These are phyloP conservation scores for Periconia digitata DNA, from an alignment of 2,329 filamentous ascomycete species.

Conservation along the genomic window DNA sequence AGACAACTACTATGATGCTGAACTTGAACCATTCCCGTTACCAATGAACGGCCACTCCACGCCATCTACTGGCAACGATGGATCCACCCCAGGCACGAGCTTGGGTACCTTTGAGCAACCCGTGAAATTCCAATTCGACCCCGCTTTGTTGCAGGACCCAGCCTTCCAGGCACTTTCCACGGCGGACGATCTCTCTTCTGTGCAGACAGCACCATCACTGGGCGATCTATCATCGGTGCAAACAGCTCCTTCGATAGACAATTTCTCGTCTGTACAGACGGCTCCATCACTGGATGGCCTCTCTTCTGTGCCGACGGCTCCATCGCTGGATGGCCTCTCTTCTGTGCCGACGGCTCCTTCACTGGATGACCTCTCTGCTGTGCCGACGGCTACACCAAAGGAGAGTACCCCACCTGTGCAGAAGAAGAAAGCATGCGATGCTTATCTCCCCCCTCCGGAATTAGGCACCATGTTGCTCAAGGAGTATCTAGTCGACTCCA, in stretches of 20 bases:
- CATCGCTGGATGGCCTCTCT: not conserved
- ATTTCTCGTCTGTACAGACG: too few species aligned
- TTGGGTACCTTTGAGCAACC: constrained; percentile 10
- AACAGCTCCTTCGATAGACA: not conserved
- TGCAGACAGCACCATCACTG: not conserved
- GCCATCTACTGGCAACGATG: not conserved
- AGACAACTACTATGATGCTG: constrained; percentile 6
- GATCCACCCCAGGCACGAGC: not conserved
- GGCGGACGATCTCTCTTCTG: not conserved
- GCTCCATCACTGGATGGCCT: not conserved
- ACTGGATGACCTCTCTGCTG: not conserved
- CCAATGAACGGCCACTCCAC: not conserved
- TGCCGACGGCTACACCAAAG: not conserved
- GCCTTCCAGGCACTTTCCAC: constrained; percentile 4
- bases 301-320: too few species aligned
- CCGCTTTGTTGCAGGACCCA: constrained; percentile 16
- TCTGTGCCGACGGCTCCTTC: not conserved
- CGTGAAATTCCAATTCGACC: constrained; percentile 16
- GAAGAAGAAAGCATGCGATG: constrained; percentile 12
- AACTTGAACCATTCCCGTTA: not conserved
- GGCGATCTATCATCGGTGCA: not conserved
- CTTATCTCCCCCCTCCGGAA: constrained; percentile 24
- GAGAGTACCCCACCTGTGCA: not conserved
- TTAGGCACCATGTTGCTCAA: constrained; percentile 24
- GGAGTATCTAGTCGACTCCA: constrained; percentile 29